Evolutionary conservation across 106 monocot species (phyloP).

Genomic region (Vanilla planifolia): DNA sequence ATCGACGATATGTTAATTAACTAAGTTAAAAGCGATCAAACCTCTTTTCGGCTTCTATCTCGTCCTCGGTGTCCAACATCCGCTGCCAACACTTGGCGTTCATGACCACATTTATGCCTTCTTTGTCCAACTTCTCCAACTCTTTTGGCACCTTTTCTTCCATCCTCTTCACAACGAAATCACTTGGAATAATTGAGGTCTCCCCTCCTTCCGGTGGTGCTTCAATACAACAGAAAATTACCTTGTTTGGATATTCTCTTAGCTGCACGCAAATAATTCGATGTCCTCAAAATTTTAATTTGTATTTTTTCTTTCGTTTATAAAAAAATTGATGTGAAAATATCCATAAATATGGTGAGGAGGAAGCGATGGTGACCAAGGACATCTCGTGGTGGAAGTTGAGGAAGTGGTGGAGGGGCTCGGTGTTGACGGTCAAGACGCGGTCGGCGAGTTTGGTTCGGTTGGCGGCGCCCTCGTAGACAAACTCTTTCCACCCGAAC

Average conservation of each 20-base stretch:
- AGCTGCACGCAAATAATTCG: background rate
- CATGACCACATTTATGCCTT: background rate
- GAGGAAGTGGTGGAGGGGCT: conserved; percentile 13
- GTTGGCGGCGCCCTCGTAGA: conserved; percentile 13
- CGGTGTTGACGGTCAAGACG: conserved; percentile 18
- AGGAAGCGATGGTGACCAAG: too few relatives aligned
- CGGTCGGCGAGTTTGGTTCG: conserved; percentile 12
- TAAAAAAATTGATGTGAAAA: too few relatives aligned
- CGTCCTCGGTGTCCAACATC: background rate
- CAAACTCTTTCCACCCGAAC: conserved; percentile 28
- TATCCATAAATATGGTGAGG: too few relatives aligned
- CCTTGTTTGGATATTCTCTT: background rate
- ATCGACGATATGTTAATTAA: background rate
- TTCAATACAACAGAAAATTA: background rate
- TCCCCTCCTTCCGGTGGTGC: background rate
- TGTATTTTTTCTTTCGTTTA: too few relatives aligned
- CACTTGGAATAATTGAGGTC: conserved; percentile 1
- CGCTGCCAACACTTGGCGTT: background rate
- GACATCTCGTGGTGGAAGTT: conserved; percentile 41
- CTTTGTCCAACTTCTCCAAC: background rate
- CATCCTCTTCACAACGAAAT: background rate
- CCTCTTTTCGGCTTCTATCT: background rate
- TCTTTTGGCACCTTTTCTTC: background rate
- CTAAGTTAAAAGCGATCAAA: background rate
- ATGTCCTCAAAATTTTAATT: too few relatives aligned